Evolutionary conservation across 768 basidiomycete species (phyloP).

Genomic region (Suillus subluteus): DNA sequence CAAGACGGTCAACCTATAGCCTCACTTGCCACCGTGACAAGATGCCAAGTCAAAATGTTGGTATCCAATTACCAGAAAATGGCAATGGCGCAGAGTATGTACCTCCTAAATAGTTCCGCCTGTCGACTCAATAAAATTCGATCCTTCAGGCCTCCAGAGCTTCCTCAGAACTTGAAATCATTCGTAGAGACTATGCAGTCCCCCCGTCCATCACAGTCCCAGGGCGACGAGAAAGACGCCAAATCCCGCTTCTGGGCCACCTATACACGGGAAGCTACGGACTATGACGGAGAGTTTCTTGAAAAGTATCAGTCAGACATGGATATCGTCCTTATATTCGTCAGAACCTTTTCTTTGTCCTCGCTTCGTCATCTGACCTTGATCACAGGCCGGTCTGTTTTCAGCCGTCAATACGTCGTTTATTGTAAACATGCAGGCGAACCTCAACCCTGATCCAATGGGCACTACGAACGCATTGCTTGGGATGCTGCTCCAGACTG

Average conservation of each 20-base stretch:
- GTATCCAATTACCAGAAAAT: background rate
- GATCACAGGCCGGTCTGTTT: slow-evolving; percentile 20
- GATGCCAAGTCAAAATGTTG: background rate
- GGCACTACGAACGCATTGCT: slow-evolving; percentile 17
- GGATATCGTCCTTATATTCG: slow-evolving; percentile 27
- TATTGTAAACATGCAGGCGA: slow-evolving; percentile 16
- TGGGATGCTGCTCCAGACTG: slow-evolving; percentile 15
- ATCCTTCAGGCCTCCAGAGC: background rate
- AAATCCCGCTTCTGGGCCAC: slow-evolving; percentile 17
- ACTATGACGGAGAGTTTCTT: slow-evolving; percentile 22
- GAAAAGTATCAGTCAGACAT: slow-evolving; percentile 23
- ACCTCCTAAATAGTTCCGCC: background rate
- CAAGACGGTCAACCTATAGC: background rate
- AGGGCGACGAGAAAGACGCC: background rate
- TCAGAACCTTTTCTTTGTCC: slow-evolving; percentile 12
- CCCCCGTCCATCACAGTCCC: background rate
- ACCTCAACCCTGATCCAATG: slow-evolving; percentile 16
- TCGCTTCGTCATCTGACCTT: background rate
- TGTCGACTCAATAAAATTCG: background rate
- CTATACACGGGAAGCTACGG: slow-evolving; percentile 19
- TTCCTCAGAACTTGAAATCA: background rate
- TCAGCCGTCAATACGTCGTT: slow-evolving; percentile 20
- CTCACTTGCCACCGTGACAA: background rate
- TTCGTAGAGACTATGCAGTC: background rate
- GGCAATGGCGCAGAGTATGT: background rate